A percentile compares a stretch with the other conserved stretches of the same genome.
Evolutionary conservation across 2,329 filamentous ascomycete species (phyloP).

Genomic region (Trichoderma atrobrunneum): DNA sequence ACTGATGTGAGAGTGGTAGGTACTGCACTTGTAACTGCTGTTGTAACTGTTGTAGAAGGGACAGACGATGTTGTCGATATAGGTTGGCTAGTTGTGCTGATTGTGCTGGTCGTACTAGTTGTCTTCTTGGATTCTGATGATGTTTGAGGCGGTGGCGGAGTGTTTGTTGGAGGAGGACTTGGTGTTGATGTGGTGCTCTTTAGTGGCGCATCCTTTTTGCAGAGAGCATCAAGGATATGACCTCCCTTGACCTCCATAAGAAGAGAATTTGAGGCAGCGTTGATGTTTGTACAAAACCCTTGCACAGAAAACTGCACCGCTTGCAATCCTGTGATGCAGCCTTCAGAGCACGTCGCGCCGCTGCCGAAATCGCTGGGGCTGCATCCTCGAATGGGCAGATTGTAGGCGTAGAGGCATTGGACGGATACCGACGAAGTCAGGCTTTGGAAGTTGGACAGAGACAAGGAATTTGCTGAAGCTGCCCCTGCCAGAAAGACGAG

Average conservation of each 20-base stretch:
- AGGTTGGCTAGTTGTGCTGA: not conserved
- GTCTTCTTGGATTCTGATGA: not conserved
- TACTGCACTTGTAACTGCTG: not conserved
- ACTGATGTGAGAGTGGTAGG: not conserved
- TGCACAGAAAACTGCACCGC: constrained; percentile 30
- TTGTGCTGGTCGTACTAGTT: not conserved
- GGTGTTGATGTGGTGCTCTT: not conserved
- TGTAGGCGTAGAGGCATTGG: constrained; percentile 42
- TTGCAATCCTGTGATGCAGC: constrained; percentile 34
- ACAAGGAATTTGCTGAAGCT: constrained; percentile 27
- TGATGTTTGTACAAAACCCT: constrained; percentile 15
- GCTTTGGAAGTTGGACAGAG: constrained; percentile 41
- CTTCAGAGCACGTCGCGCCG: constrained; percentile 37
- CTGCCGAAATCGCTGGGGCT: constrained; percentile 34
- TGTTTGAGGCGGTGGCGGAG: not conserved
- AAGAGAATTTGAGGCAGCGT: constrained; percentile 16
- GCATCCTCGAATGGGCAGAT: constrained; percentile 40
- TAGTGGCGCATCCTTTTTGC: not conserved
- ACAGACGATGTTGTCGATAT: not conserved
- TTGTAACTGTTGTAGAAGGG: not conserved
- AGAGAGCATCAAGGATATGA: not conserved
- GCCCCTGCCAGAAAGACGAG: constrained; percentile 23
- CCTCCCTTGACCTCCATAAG: not conserved
- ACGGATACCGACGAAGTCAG: constrained; percentile 37
- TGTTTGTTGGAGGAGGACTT: not conserved